Conservation (phyloP, 2,329 filamentous ascomycete genomes). For the Raffaelea arxii region DNA sequence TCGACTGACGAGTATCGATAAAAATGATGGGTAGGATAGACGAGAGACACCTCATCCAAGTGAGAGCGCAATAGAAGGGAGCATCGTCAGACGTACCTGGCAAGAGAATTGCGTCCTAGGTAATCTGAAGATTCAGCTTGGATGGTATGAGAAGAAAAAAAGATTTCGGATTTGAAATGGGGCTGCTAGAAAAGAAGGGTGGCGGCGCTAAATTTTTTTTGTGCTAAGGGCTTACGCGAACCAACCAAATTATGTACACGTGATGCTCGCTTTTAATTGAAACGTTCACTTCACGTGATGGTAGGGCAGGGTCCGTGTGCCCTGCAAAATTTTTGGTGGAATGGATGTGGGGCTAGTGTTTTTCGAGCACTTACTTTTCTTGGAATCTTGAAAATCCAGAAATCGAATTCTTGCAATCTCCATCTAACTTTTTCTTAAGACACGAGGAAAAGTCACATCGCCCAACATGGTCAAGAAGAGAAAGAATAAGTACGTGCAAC, state of each 20-base stretch:
- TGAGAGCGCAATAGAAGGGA: not conserved
- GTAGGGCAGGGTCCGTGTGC: slow-evolving; percentile 9
- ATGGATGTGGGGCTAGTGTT: not conserved
- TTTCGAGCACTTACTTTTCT: not conserved
- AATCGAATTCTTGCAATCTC: slow-evolving; percentile 4
- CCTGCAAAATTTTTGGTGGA: slow-evolving; percentile 1
- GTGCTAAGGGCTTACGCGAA: too few species aligned
- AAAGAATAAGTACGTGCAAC: slow-evolving; percentile 40
- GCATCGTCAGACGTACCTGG: slow-evolving; percentile 14
- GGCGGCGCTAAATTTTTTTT: too few species aligned
- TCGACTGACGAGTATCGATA: not conserved
- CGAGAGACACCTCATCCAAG: not conserved
- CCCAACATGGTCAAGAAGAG: slow-evolving; percentile 21
- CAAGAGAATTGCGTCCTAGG: slow-evolving; percentile 19
- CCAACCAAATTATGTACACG: too few species aligned
- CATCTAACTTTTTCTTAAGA: slow-evolving; percentile 5
- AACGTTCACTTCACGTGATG: too few species aligned
- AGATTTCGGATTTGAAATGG: not conserved
- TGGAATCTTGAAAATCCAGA: not conserved
- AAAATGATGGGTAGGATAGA: too few species aligned
- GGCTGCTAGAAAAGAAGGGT: not conserved
- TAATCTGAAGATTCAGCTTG: slow-evolving; percentile 16
- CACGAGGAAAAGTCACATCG: slow-evolving; percentile 6
- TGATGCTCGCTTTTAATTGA: too few species aligned
- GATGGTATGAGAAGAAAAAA: slow-evolving; percentile 7